Base-by-base conservation (phyloP, 257 asterid genomes). In the Solanum commersonii region DNA sequence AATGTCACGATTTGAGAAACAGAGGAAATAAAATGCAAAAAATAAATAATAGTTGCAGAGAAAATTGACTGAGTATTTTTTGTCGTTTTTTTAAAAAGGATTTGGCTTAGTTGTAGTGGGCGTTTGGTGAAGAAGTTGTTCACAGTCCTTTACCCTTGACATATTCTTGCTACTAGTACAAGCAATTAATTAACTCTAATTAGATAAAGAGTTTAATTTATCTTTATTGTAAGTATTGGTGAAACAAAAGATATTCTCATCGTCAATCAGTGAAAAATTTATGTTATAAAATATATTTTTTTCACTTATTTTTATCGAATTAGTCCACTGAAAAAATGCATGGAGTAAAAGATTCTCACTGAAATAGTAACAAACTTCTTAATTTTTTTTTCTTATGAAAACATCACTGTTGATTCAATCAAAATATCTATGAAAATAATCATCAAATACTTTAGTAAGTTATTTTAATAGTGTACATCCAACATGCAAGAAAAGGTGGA, bases 81-180 rank as follows among this genome's bases (percentile, higher is more conserved):
- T 46, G 34, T 79, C 38, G 25, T 44, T 44, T 79, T 3, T 79
- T 38, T 10, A 1, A 31, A 38, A 72, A 82, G 68, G 59, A 70
- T 34, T 67, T 29, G 9, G 71, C 82, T 65, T 87, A 42, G 88
- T 82, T 90, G 89, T 86, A 90, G 91, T 91, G 91, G 92, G 84
- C 78, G 82, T 85, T 87, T 34, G 83, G 90, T 86, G 88, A 84
- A 85, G 84, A 82, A 67, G 74, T 63, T 89, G 74, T 44, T 29
- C 85, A n/a, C 33, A 44, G 85, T 46, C 68, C 68, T 81, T 42
- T 44, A 63, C 86, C 82, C 22, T 92, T 89, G n/a, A 35, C 85
- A 73, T 49, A 25, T 87, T 87, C 56, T 87, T 90, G 89, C 72
- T 78, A 59, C 72, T 78, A 59, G 87, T 63, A 86, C 60, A 87